Base-by-base conservation (phyloP, 129 eudicot species). In the Centrapalus pauciflorus region DNA sequence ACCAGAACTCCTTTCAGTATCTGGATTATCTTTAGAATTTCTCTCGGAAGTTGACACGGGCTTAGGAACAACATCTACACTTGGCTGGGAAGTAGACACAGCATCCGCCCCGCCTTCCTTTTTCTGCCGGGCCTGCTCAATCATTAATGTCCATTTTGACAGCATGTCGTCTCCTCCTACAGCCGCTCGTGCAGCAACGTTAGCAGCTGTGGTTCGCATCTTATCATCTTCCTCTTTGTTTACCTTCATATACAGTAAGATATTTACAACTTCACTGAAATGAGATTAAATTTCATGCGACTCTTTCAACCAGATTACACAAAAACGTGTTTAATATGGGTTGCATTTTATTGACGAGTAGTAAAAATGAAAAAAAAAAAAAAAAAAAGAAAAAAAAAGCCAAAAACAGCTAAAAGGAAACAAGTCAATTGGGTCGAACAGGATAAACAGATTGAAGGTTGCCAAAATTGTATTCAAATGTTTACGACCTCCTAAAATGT, bases 131-230 rank as follows among this genome's bases (percentile, higher is more conserved):
- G 89, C 87, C 77, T 74, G 83, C 66, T 84, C 95, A 51, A 82
- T 85, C 96, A 84, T 86, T 50, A 84, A 79, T 78, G 86, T 92
- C 99, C 99, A 93, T 64, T 85, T 88, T 11, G 88, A 86, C 26
- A 82, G 69, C 93, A 84, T 81, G 74, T 93, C 99, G 74, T 87
- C 93, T 35, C 88, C 96, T 71, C 99, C 99, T 43, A 87, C 80
- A 48, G 99, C 96, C 48, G 96, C 95, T 66, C 93, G 82, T 13
- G 96, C 99, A 49, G 99, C 95, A 51, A 93, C 90, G 78, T 93
- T 93, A 24, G 99, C 96, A 49, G 88, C 96, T 20, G 99, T 84
- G 2, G 96, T 67, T 16, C 90, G 77, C 95, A 81, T 85, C 81
- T 81, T 88, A 54, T 93, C 86, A 73, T 93, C 91, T 52, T 85